Evolutionary conservation across 2,329 filamentous ascomycete species (phyloP), one percentile per base, ranked within the genome.

Genomic region (Phialemonium atrogriseum): DNA sequence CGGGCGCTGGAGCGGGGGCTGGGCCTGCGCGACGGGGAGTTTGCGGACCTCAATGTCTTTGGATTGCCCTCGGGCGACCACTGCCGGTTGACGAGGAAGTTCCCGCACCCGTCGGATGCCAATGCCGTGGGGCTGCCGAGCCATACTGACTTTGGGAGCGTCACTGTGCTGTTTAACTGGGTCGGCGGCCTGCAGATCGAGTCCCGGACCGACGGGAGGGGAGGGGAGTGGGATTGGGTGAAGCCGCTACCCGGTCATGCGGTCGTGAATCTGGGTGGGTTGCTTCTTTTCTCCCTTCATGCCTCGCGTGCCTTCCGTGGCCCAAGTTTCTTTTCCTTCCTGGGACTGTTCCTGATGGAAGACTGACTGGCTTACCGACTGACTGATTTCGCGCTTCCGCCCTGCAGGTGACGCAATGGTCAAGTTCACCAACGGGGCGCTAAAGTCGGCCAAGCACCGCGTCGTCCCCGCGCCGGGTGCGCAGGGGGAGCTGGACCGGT

Each of bases 111-210:
- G 15, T 5, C 50, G 50, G 38, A 52, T 48, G n/a, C 47, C 47
- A 8, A 48, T 45, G 22, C 54, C 54, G 28, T 37, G 17, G 39
- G 34, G 20, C 34, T 39, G 14, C 30, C 36, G 11, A 37, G 36
- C 31, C 36, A 37, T 30, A 59, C 54, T 2, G 56, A 60, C 33
- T 59, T 57, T 30, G 56, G 56, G 29, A 56, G 52, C 3, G 47
- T 60, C 28, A 59, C 55, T 7, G 36, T 60, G 14, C 42, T 60
- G 14, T 58, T 59, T 49, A 61, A 59, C 37, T 55, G 51, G 50
- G 46, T 58, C 12, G 58, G 55, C 22, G 56, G 58, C 4, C 44
- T 60, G 11, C 56, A 60, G 33, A 51, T 60, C 14, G 55, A 48
- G 42, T 51, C 48, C 3, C 15, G 42, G 48, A 24, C 32, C 3